Evolutionary conservation across 192 early-diverging fungal species (phyloP).

Genomic region (Irineochytrium annulatum): DNA sequence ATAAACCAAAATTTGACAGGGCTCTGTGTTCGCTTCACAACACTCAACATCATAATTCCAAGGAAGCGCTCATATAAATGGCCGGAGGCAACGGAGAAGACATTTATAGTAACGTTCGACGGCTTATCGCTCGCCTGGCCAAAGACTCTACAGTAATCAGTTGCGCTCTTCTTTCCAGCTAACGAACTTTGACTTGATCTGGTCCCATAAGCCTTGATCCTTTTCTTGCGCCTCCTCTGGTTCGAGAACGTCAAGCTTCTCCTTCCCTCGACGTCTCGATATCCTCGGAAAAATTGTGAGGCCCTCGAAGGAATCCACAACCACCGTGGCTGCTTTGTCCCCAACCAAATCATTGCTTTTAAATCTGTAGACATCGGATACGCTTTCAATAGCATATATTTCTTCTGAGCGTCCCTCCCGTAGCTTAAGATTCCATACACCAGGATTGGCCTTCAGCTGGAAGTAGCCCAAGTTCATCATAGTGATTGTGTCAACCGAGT

Average conservation of each 20-base stretch:
- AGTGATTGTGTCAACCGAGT: conserved; percentile 85
- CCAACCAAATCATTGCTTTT: background rate
- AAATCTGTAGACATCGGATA: conserved; percentile 37
- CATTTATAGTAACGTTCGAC: conserved; percentile 65
- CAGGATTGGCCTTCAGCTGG: conserved; percentile 90
- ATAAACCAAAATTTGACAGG: conserved; percentile 99
- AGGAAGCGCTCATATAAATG: conserved; percentile 97
- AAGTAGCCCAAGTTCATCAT: conserved; percentile 99
- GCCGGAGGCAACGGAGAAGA: conserved; percentile 97
- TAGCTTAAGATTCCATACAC: conserved; percentile 77
- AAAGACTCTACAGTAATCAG: background rate
- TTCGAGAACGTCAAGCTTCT: conserved; percentile 67
- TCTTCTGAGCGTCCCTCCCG: conserved; percentile 78
- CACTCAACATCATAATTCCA: conserved; percentile 94
- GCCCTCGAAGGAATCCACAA: conserved; percentile 78
- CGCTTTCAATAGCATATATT: conserved; percentile 68
- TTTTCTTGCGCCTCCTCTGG: conserved; percentile 20
- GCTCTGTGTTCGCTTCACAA: conserved; percentile 80
- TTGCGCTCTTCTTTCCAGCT: background rate
- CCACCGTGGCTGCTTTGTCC: conserved; percentile 48
- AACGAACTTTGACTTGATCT: conserved; percentile 38
- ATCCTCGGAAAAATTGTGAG: conserved; percentile 76
- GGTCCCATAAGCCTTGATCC: conserved; percentile 52
- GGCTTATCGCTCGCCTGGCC: background rate
- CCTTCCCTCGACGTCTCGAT: conserved; percentile 75